phyloP scores from a whole-genome alignment of 1,284 basidiomycete genomes.

The Lentinula novae-zelandiae region DNA sequence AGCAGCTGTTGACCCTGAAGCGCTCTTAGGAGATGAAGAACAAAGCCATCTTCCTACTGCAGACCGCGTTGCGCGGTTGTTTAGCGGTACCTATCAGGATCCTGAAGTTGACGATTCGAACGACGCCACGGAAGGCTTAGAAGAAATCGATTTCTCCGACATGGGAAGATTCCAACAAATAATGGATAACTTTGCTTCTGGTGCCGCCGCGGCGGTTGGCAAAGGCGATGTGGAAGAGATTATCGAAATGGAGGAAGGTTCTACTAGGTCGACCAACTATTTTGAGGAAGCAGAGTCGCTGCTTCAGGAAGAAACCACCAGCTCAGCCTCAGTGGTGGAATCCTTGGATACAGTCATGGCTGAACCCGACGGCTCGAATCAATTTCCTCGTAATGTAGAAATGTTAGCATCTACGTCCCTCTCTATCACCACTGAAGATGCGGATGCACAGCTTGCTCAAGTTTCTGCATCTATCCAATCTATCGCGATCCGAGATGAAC shows the following conservation, averaged over 20 bases:
- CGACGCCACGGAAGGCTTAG: slow-evolving; percentile 39
- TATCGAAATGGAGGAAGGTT: not conserved
- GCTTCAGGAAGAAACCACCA: not conserved
- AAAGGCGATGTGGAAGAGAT: no score
- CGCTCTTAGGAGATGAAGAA: slow-evolving; percentile 37
- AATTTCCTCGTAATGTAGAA: not conserved
- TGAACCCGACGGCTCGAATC: not conserved
- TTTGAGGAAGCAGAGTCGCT: not conserved
- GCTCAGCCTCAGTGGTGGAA: no score
- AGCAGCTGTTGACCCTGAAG: not conserved
- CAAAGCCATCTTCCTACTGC: slow-evolving; percentile 62
- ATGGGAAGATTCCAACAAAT: slow-evolving; percentile 40
- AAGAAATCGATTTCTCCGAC: slow-evolving; percentile 66
- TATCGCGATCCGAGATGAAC: not conserved
- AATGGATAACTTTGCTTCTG: slow-evolving; percentile 28
- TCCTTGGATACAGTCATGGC: not conserved
- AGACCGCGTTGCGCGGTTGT: slow-evolving; percentile 54
- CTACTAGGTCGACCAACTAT: no score
- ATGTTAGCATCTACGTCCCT: not conserved
- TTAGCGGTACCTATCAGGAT: slow-evolving; percentile 35
- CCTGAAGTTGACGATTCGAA: slow-evolving; percentile 28
- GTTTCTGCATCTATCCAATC: not conserved
- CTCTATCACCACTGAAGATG: not conserved
- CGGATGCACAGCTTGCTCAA: not conserved
- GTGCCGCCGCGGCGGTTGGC: slow-evolving; percentile 11